These are phyloP conservation scores for Ustilago bromivora DNA, from an alignment of 1,284 basidiomycete species.

Conservation along the genomic window DNA sequence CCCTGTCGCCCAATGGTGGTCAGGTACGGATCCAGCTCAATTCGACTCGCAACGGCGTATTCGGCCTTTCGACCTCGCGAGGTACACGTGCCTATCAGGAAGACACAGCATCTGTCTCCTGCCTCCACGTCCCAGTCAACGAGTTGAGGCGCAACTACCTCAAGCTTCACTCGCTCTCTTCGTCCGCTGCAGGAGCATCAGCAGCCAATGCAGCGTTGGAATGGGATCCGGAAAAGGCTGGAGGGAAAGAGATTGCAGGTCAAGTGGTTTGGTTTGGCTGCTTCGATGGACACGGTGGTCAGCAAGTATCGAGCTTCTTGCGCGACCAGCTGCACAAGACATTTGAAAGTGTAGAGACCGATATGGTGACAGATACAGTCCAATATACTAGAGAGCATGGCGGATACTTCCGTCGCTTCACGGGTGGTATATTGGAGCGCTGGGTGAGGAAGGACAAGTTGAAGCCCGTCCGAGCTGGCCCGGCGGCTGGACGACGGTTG, in stretches of 20 bases:
- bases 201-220: constrained; percentile 46
- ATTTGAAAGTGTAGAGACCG: constrained; percentile 57
- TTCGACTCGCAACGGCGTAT: constrained; percentile 47
- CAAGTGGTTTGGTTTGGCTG: constrained; percentile 69
- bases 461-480: constrained; percentile 53
- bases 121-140: constrained; percentile 55
- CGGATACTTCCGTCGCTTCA: constrained; percentile 66
- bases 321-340: constrained; percentile 56
- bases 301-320: constrained; percentile 60
- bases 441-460: constrained; percentile 61
- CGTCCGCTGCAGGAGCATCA: constrained; percentile 23
- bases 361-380: constrained; percentile 66
- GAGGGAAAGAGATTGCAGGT: constrained; percentile 58
- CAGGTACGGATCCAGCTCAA: constrained; percentile 49
- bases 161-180: constrained; percentile 34
- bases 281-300: constrained; percentile 67
- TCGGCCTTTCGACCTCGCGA: constrained; percentile 54
- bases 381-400: constrained; percentile 64
- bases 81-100: constrained; percentile 65
- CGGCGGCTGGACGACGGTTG: constrained; percentile 24
- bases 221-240: constrained; percentile 57
- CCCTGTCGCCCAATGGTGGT: constrained; percentile 34
- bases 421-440: constrained; percentile 58
- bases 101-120: constrained; percentile 63
- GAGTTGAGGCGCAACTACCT: constrained; percentile 54